Evolutionary conservation across 2,329 filamentous ascomycete genomes (phyloP), one percentile per base, ranked within the genome.

Genomic region (Emergomyces orientalis): DNA sequence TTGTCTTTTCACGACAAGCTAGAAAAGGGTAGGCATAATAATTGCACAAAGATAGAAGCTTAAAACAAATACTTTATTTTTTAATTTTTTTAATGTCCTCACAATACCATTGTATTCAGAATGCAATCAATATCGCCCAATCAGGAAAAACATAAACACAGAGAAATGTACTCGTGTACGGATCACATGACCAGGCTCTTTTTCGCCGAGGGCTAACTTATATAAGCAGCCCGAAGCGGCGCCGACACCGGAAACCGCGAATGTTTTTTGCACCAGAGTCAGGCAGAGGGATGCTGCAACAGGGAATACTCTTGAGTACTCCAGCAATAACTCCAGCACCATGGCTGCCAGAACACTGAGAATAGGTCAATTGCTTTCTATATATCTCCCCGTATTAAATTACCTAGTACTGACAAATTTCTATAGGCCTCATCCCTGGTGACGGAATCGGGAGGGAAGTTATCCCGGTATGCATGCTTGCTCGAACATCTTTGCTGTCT

Each of bases 391-490:
- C n/a, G 14, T 34, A 22, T 27, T 19, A 11, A n/a, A 34, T 37
- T 51, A 22, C 30, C 63, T 51, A 25, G 6, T 66, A 39, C 39
- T 57, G 59, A 62, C 60, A 62, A 25, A 49, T 62, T 63, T 63
- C 52, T 49, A 25, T 62, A 96, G 92, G 92, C 76, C 89, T 97
- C 71, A 97, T 99, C 75, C 90, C 94, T 71, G 94, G 94, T 74
- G 94, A 99, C 80, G 94, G 94, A 78, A 99, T 99, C 79, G 94
- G 94, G 79, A 90, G 90, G 75, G 94, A 99, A 80, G 94, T 99
- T 76, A 97, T 99, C 77, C 94, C 94, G 68, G 89, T 81, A 73
- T 64, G 73, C 66, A 32, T 32, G 32, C 32, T 32, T 63, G 60
- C 64, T 63, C 59, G 63, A 39, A 37, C 19, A 49, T 59, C 60